Evolutionary conservation across 139 green algal genomes (phyloP), one percentile per base, ranked within the genome.

Genomic region (Nannochloris sp.): DNA sequence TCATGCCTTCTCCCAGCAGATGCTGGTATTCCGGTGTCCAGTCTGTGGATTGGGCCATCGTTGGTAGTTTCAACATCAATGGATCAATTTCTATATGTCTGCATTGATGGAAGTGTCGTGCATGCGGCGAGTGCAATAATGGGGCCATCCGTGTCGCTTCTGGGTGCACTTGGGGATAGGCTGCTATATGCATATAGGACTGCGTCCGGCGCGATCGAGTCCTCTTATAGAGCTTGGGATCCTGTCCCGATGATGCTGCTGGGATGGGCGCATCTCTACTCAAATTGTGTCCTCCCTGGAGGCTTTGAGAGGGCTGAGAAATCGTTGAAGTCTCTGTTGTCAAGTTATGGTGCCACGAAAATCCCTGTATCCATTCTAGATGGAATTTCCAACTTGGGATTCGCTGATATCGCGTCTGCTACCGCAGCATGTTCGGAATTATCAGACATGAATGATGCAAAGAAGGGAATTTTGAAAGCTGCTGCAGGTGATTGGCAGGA

Each of bases 21-120:
- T 20, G 37, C 40, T 30, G 61, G 66, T 28, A 55, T 49, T 49
- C 65, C 72, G 36, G 71, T 69, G 40, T 72, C 64, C 50, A 61
- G 49, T 20, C 67, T 84, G 8, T 84, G 78, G 78, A 31, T 80
- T 12, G 78, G 78, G 1, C 78, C 78, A 12, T 75, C 77, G 2
- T 59, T 84, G 59, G 66, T 84, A 25, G 59, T 80, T 36, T 62
- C 37, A 53, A 79, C 70, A 13, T 49, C 45, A 45, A 62, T 14
- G 1, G 56, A 68, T 40, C 70, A 82, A 63, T 66, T 82, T 31
- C 33, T 68, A n/a, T 74, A 84, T 29, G 49, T 77, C 17, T 57
- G 59, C 20, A 79, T 70, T 63, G 68, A 83, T 44, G 69, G 78
- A 56, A 64, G 49, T 28, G 25, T 74, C n/a, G 12, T 51, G 3